Evolutionary conservation across 2,329 filamentous ascomycete genomes (phyloP), one percentile per base, ranked within the genome.

Genomic region (Clarireedia homoeocarpa): DNA sequence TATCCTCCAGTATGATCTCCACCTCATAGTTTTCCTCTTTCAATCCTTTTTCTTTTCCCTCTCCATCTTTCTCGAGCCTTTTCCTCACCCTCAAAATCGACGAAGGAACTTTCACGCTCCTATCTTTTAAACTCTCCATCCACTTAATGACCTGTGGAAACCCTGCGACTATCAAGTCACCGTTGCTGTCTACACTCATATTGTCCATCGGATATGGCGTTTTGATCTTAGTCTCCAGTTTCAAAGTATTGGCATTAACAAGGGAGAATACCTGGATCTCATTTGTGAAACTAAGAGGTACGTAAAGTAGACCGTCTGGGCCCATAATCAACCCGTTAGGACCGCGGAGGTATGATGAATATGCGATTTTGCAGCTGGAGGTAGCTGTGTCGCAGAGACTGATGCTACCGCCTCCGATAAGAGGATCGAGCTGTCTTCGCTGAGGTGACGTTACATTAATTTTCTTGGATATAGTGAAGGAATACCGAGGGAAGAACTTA

Each of bases 291-390:
- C 66, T 65, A 42, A 63, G 64, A 26, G 69, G 65, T 14, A 72
- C 67, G 53, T 72, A 72, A 49, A 69, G 67, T 3, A 69, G 58
- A 3, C 70, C 70, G 58, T 73, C 68, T 0, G 30, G 55, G 42
- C 66, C 67, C 9, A 61, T 57, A 10, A 64, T 63, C 0, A 72
- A 61, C 20, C 71, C 71, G 46, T 73, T 72, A 4, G 71, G 65
- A 23, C 67, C 61, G 20, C 58, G 59, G 49, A 70, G 61, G 0
- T 63, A 64, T 6, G 59, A 39, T 12, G 62, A 57, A 23, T 60
- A 65, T 48, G 65, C 65, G 51, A 64, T 65, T 44, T 67, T 68
- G 54, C 65, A 65, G 12, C 59, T 57, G 5, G 61, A 62, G 0
- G 55, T 57, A 27, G 59, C 59, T 12, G 15, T n/a, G 14, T 44